Conservation (phyloP, 495 filamentous ascomycete genomes). For the Xylaria venustula region DNA sequence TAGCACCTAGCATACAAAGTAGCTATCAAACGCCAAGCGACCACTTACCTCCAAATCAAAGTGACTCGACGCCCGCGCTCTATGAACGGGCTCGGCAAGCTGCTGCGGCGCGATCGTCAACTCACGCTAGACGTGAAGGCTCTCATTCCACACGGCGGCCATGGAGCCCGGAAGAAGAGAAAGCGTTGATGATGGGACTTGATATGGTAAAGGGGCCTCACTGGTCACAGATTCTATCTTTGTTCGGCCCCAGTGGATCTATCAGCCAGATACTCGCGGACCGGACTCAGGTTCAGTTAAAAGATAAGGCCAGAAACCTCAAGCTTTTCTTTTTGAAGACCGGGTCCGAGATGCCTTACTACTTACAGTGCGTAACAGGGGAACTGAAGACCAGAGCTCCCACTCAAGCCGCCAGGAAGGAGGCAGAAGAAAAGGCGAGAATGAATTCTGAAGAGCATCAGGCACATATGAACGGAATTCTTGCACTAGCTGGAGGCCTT, state of each 20-base stretch:
- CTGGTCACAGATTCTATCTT: conserved; percentile 89
- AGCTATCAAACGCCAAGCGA: conserved; percentile 34
- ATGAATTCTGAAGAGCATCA: conserved; percentile 68
- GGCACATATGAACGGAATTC: conserved; percentile 69
- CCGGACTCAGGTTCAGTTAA: conserved; percentile 90
- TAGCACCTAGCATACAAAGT: conserved; percentile 9
- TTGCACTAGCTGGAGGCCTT: conserved; percentile 43
- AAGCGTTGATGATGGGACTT: conserved; percentile 86
- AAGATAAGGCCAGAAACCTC: conserved; percentile 92
- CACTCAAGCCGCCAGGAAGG: conserved; percentile 74
- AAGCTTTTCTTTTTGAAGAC: conserved; percentile 96
- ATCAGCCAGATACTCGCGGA: conserved; percentile 87
- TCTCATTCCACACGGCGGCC: conserved; percentile 81
- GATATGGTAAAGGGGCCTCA: conserved; percentile 91
- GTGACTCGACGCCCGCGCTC: conserved; percentile 71
- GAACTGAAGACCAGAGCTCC: conserved; percentile 92
- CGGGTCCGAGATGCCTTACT: conserved; percentile 88
- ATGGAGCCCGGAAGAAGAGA: conserved; percentile 89
- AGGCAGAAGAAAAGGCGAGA: conserved; percentile 70
- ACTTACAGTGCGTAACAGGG: conserved; percentile 86
- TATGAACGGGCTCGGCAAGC: conserved; percentile 82
- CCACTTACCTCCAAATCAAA: conserved; percentile 64
- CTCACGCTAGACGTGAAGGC: conserved; percentile 69
- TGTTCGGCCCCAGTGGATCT: conserved; percentile 81
- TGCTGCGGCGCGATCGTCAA: conserved; percentile 75